Conservation (phyloP, 129 eudicot genomes). For the Silybum marianum region DNA sequence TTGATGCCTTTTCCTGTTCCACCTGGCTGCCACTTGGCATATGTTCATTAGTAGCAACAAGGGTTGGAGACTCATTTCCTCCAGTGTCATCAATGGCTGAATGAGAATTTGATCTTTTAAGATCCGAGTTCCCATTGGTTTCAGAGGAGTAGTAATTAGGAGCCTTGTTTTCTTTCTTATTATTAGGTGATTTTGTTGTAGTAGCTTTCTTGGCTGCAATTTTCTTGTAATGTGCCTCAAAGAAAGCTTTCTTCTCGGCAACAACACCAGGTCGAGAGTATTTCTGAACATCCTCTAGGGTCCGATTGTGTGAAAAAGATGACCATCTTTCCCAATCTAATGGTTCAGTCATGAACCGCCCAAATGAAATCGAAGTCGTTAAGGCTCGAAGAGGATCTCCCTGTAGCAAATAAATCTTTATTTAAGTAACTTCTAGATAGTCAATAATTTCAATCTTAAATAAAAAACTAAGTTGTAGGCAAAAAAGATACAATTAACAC, state of each 20-base stretch:
- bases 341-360: conserved; percentile 78
- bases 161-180: conserved; percentile 49
- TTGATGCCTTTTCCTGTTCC: conserved; percentile 22
- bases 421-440: background rate
- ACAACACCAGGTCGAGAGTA: conserved; percentile 82
- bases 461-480: background rate
- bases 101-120: conserved; percentile 12
- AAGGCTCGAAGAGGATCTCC: conserved; percentile 68
- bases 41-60: conserved; percentile 5
- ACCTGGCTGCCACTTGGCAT: background rate
- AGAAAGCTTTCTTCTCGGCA: conserved; percentile 88
- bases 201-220: conserved; percentile 49
- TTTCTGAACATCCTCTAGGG: conserved; percentile 77
- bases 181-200: conserved; percentile 38
- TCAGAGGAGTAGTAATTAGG: conserved; percentile 31
- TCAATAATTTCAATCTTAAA: background rate
- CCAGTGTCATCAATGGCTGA: conserved; percentile 15
- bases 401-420: conserved; percentile 29
- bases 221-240: conserved; percentile 81
- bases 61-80: conserved; percentile 16
- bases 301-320: conserved; percentile 73
- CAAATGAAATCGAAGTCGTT: conserved; percentile 75
- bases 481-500: background rate
- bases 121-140: conserved; percentile 1
- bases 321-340: conserved; percentile 93